A percentile compares a stretch with the other conserved stretches of the same genome.
phyloP scores from a whole-genome alignment of 2,329 filamentous ascomycete genomes.

The Pseudogymnoascus sp. region DNA sequence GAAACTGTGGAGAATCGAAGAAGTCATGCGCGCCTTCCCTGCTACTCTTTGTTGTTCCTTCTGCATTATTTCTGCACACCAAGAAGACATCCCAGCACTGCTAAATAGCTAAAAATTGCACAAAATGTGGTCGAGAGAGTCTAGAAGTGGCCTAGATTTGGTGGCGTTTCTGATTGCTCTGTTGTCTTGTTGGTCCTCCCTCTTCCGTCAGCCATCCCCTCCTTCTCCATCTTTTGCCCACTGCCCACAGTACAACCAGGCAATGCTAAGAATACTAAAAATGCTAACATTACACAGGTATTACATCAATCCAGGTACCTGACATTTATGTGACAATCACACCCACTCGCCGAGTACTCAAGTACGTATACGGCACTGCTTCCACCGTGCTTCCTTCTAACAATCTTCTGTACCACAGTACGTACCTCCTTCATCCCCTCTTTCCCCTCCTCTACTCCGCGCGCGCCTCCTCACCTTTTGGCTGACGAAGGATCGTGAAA shows the following conservation, averaged over 20 bases:
- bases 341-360: not conserved
- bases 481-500: slow-evolving; percentile 2
- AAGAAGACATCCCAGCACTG: not conserved
- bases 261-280: not conserved
- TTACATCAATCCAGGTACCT: not conserved
- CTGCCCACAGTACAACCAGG: not conserved
- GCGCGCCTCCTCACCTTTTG: not conserved
- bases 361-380: slow-evolving; percentile 2
- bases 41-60: not conserved
- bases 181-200: not conserved
- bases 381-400: too few species aligned
- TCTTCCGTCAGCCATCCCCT: not conserved
- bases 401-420: not conserved
- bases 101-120: not conserved
- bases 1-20: slow-evolving; percentile 3
- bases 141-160: not conserved
- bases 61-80: not conserved
- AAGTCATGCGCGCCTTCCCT: slow-evolving; percentile 4
- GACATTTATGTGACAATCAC: not conserved
- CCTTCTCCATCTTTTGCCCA: not conserved
- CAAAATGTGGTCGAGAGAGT: not conserved
- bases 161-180: not conserved
- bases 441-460: not conserved
- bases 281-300: not conserved
- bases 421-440: not conserved